Percentiles rank a stretch among this genome's conserved stretches.
Conservation (phyloP, 1,284 basidiomycete genomes). For the Sporisorium sorghi region DNA sequence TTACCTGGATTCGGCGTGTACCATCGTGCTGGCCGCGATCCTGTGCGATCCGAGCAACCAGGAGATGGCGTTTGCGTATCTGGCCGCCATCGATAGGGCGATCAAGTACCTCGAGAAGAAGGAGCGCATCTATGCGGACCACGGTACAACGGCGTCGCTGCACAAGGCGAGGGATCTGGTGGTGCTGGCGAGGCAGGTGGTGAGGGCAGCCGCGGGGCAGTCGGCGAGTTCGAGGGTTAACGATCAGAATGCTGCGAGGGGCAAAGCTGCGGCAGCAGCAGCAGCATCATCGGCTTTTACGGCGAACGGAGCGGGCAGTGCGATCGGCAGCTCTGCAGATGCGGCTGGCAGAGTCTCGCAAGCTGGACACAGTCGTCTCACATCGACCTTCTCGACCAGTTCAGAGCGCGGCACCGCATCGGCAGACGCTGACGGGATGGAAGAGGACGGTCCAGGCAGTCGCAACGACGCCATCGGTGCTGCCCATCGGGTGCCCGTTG, state of each 20-base stretch:
- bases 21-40: conserved; percentile 44
- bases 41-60: conserved; percentile 49
- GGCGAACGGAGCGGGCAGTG: conserved; percentile 3
- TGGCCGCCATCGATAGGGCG: conserved; percentile 44
- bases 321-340: conserved; percentile 4
- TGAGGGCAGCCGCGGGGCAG: conserved; percentile 37
- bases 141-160: conserved; percentile 43
- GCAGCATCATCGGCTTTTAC: background rate
- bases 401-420: conserved; percentile 37
- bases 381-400: conserved; percentile 43
- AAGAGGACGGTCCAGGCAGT: background rate
- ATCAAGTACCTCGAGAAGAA: conserved; percentile 52
- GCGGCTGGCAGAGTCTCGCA: conserved; percentile 7
- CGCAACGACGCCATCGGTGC: background rate
- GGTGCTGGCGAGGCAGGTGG: conserved; percentile 45
- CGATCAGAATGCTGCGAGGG: conserved; percentile 20
- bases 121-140: conserved; percentile 45
- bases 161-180: conserved; percentile 50
- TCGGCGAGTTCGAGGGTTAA: conserved; percentile 25
- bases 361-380: conserved; percentile 7
- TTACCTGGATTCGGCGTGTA: conserved; percentile 48
- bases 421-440: background rate
- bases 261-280: conserved; percentile 6
- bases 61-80: conserved; percentile 40
- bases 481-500: background rate